Evolutionary conservation across 208 protist species (phyloP).

Genomic region (Naegleria lovaniensis): DNA sequence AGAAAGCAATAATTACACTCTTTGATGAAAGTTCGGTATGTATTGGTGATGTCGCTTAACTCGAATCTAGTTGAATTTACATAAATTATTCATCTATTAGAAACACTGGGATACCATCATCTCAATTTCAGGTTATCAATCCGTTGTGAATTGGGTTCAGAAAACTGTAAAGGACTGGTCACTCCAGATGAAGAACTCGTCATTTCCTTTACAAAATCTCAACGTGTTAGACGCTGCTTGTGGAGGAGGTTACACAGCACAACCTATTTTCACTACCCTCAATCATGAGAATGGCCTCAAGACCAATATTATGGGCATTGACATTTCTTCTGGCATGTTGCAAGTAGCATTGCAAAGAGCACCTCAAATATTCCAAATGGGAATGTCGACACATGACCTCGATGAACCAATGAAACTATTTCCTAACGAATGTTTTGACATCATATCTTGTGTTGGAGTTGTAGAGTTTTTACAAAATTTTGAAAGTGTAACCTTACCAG

Average conservation of each 20-base stretch:
- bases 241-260: background rate
- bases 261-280: background rate
- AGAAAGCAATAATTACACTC: background rate
- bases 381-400: background rate
- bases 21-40: background rate
- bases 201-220: background rate
- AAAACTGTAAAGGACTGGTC: background rate
- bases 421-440: background rate
- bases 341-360: background rate
- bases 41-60: too few relatives aligned
- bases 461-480: background rate
- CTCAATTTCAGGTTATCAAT: background rate
- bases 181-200: background rate
- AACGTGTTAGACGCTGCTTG: background rate
- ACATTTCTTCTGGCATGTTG: background rate
- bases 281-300: background rate
- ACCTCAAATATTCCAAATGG: background rate
- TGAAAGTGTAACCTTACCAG: background rate
- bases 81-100: too few relatives aligned
- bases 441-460: background rate
- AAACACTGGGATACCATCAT: background rate
- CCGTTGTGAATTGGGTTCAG: background rate
- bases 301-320: background rate
- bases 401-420: background rate
- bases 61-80: too few relatives aligned